Evolutionary conservation across 169 alveolate species (phyloP), one percentile per base, ranked within the genome.

Genomic region (Eimeria sp.): DNA sequence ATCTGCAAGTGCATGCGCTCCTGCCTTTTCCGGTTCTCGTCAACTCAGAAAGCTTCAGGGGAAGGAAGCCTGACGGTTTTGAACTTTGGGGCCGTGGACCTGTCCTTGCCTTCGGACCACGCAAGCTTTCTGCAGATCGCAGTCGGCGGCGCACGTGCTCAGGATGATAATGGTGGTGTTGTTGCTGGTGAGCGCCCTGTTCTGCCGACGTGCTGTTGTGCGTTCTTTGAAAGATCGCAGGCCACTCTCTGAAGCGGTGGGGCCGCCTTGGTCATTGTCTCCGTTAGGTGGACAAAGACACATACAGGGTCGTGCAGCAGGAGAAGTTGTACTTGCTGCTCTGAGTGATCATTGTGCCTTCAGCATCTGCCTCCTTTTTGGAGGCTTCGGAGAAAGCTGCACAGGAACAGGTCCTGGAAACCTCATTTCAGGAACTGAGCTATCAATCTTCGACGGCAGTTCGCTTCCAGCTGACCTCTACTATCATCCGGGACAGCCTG

Each of bases 41-140:
- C n/a, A 33, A 71, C 37, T 37, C 91, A 85, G 91, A 62, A 60
- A 58, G 30, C 62, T 37, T 37, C 74, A 30, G 91, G 91, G 80
- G 68, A 60, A 85, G 91, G 91, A 23, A 85, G 74, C 49, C 62
- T 85, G 60, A 62, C 76, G 20, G 30, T 62, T 13, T 85, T 40
- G 40, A 62, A 62, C 3, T 85, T 60, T 37, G 49, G 52, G 33
- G 46, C 64, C 46, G 91, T 85, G 11, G 91, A 85, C 46, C 66
- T 85, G 66, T 85, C 78, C 0, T 23, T 30, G 76, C 91, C 91
- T 18, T 85, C 91, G 30, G 80, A 85, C 40, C 56, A 83, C 46
- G 4, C 52, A 10, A 85, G 91, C 78, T 33, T 58, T 23, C 25
- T 56, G 72, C 90, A 82, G 74, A 30, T 52, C 62, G 46, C 66